Evolutionary conservation across 495 filamentous ascomycete species (phyloP).

Genomic region (Penicillium lagena): DNA sequence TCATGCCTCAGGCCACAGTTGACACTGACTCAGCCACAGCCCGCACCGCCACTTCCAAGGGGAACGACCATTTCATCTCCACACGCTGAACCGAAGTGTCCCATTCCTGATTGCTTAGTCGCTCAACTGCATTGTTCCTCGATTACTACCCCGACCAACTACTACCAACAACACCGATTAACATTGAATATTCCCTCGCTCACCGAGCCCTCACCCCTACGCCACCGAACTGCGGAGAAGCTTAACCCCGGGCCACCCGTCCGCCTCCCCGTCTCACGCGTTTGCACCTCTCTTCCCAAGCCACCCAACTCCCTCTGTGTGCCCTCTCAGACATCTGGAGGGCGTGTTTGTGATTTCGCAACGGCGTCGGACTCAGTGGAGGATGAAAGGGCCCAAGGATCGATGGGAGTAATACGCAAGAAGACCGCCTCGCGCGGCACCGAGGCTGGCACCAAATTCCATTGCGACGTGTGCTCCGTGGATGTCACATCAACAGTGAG

Average conservation of each 20-base stretch:
- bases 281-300: too few relatives aligned
- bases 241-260: slow-evolving; percentile 13
- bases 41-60: neutral
- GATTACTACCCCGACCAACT: too few relatives aligned
- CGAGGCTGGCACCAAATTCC: slow-evolving; percentile 89
- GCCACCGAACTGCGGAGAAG: slow-evolving; percentile 18
- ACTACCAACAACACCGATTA: too few relatives aligned
- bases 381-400: slow-evolving; percentile 34
- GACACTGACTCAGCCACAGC: neutral
- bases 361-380: slow-evolving; percentile 31
- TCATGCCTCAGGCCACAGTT: neutral
- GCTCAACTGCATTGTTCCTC: too few relatives aligned
- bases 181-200: neutral
- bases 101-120: too few relatives aligned
- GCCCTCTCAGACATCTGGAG: slow-evolving; percentile 30
- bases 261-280: slow-evolving; percentile 5
- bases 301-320: neutral
- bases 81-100: neutral
- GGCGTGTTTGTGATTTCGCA: slow-evolving; percentile 22
- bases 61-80: neutral
- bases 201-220: neutral
- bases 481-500: slow-evolving; percentile 94
- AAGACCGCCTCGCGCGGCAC: slow-evolving; percentile 84
- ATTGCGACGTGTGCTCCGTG: slow-evolving; percentile 90
- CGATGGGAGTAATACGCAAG: slow-evolving; percentile 95